These are phyloP conservation scores for Solanum ossicruentum DNA, from an alignment of 257 asterid genomes.

Conservation along the genomic window DNA sequence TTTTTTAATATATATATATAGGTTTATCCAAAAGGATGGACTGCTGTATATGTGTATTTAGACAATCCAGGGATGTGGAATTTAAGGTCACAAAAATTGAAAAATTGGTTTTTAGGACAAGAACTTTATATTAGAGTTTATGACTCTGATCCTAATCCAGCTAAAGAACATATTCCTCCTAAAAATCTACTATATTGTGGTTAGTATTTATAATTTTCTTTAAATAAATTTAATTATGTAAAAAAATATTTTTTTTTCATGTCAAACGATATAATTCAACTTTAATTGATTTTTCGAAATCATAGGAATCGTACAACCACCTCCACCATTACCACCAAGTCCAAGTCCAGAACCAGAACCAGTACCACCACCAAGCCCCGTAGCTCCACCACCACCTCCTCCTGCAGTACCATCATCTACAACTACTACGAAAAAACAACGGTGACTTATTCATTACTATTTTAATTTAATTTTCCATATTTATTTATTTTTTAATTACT, in stretches of 20 bases:
- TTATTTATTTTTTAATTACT: background rate
- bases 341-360: background rate
- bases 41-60: constrained; percentile 43
- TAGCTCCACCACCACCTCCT: background rate
- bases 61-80: constrained; percentile 93
- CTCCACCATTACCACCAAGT: constrained; percentile 10
- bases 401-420: background rate
- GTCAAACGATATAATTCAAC: background rate
- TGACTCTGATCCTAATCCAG: constrained; percentile 44
- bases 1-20: background rate
- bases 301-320: constrained; percentile 24
- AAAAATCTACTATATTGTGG: constrained; percentile 52
- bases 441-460: background rate
- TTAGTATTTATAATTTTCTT: background rate
- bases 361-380: constrained; percentile 14
- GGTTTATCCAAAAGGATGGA: constrained; percentile 76
- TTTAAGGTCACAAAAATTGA: constrained; percentile 50
- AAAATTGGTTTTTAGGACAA: constrained; percentile 54
- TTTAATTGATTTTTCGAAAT: background rate
- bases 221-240: background rate
- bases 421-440: background rate
- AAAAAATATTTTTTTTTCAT: too few species aligned
- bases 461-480: background rate
- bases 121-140: constrained; percentile 65
- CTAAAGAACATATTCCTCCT: constrained; percentile 41